Evolutionary conservation across 148 eudicot species (phyloP), one percentile per base, ranked within the genome.

Genomic region (Silene uniflora): DNA sequence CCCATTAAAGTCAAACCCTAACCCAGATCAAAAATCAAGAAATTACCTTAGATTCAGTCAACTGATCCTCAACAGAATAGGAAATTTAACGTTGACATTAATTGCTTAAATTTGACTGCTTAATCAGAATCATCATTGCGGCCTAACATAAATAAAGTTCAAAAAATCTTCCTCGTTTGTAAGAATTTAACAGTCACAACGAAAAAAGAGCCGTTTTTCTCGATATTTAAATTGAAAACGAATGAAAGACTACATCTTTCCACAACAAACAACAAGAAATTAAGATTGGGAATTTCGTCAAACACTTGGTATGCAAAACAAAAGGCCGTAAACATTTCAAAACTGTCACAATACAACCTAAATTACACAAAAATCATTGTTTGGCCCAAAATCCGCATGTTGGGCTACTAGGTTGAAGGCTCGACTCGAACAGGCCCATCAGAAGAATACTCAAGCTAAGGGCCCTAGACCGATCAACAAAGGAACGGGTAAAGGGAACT

Each of bases 21-120:
- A 75, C 25, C 59, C 69, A 46, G 12, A 66, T 72, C 9, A 72
- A 67, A 12, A 44, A 42, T 9, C 60, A 27, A 23, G 19, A 47
- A 70, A 63, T 54, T 39, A 93, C 96, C 98, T 91, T 82, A 77
- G 92, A 81, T 24, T 83, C 76, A 32, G 23, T 54, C 58, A 90
- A 67, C 42, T 83, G 82, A 74, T 86, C 97, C 73, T 83, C 84
- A 69, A 83, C 77, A 8, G 86, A 88, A n/a, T n/a, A n/a, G n/a
- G n/a, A n/a, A n/a, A n/a, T n/a, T n/a, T n/a, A n/a, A n/a, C n/a
- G n/a, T n/a, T n/a, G n/a, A n/a, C n/a, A n/a, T n/a, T n/a, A n/a
- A n/a, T n/a, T n/a, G n/a, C n/a, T n/a, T n/a, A n/a, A n/a, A n/a
- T n/a, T n/a, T n/a, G n/a, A n/a, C n/a, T n/a, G n/a, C n/a, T n/a